Evolutionary conservation across 768 basidiomycete genomes (phyloP).

Genomic region (Rhizopogon vesiculosus): DNA sequence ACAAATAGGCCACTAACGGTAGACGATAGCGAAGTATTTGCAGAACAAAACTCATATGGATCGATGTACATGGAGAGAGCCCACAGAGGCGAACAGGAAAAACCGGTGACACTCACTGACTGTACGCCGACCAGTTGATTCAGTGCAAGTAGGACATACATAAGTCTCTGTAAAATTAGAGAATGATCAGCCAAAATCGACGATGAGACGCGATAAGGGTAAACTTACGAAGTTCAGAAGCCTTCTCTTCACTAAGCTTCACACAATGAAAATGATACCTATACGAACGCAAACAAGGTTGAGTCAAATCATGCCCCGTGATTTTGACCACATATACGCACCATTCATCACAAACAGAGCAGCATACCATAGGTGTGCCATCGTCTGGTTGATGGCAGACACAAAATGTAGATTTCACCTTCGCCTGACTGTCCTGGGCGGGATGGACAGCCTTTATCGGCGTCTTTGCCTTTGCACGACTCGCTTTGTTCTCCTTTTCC

Average conservation of each 20-base stretch:
- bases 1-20: slow-evolving; percentile 26
- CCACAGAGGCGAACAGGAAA: slow-evolving; percentile 18
- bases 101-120: slow-evolving; percentile 67
- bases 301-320: background rate
- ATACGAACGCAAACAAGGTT: slow-evolving; percentile 1
- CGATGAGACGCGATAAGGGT: background rate
- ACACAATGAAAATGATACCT: slow-evolving; percentile 89
- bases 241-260: slow-evolving; percentile 53
- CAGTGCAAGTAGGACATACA: slow-evolving; percentile 50
- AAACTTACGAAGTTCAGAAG: slow-evolving; percentile 75
- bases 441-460: slow-evolving; percentile 13
- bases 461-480: slow-evolving; percentile 19
- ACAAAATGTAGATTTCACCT: slow-evolving; percentile 41
- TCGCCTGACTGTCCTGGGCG: slow-evolving; percentile 14
- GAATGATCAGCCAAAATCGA: slow-evolving; percentile 12
- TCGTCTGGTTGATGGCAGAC: slow-evolving; percentile 66
- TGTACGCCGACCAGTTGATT: slow-evolving; percentile 58
- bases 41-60: slow-evolving; percentile 31
- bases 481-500: slow-evolving; percentile 27
- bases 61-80: slow-evolving; percentile 31
- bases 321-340: slow-evolving; percentile 27
- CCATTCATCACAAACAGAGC: slow-evolving; percentile 72
- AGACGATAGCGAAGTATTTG: slow-evolving; percentile 29
- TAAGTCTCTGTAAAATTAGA: slow-evolving; percentile 46
- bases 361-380: slow-evolving; percentile 78